Evolutionary conservation across 352 stramenopile genomes (phyloP).

Genomic region (Phytophthora megakarya): DNA sequence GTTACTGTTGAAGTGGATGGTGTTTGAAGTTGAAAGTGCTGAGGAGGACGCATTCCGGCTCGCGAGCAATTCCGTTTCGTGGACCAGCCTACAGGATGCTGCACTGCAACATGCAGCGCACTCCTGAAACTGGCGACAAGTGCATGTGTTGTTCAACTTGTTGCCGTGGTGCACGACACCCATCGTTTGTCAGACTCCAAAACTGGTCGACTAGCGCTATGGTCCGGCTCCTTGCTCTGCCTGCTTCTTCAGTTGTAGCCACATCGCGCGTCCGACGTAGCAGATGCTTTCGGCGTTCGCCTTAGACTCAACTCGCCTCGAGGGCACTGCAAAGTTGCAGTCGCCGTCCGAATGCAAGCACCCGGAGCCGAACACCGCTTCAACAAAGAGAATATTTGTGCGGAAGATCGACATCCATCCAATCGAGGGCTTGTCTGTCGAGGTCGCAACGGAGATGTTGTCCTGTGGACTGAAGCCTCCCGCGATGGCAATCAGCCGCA

Average conservation of each 20-base stretch:
- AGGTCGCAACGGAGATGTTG: not conserved
- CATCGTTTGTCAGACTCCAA: constrained; percentile 5
- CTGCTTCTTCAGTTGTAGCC: constrained; percentile 30
- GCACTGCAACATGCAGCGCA: not conserved
- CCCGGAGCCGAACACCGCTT: constrained; percentile 21
- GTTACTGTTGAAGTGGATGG: constrained; percentile 28
- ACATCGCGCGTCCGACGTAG: constrained; percentile 24
- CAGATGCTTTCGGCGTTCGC: constrained; percentile 1
- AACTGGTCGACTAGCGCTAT: constrained; percentile 18
- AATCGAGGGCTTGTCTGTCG: constrained; percentile 1
- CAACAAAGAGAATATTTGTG: constrained; percentile 9
- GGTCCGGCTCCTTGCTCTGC: constrained; percentile 2
- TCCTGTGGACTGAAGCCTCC: not conserved
- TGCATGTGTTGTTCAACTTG: not conserved
- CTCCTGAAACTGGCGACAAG: not conserved
- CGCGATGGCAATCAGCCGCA: not conserved
- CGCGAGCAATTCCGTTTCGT: constrained; percentile 2
- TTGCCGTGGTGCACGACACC: not conserved
- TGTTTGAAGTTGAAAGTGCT: constrained; percentile 32
- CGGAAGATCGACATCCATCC: not conserved
- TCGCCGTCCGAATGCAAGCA: not conserved
- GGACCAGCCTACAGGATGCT: not conserved
- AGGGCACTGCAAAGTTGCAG: constrained; percentile 2
- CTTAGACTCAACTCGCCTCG: constrained; percentile 15
- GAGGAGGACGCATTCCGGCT: constrained; percentile 15